Base-by-base conservation (phyloP, 257 asterid species). In the Lycium barbarum region DNA sequence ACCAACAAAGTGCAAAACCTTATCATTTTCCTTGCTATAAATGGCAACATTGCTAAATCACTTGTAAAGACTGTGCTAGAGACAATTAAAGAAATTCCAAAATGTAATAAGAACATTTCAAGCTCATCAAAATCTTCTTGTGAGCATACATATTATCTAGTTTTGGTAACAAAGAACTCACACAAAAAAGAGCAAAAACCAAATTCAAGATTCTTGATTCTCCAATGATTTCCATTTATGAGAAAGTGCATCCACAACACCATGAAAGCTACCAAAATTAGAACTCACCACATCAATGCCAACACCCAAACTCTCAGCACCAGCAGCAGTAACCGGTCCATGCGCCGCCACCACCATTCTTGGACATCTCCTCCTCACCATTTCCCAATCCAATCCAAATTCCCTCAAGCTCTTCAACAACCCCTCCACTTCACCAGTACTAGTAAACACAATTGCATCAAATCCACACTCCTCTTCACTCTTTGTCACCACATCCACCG, bases 361-460 rank as follows among this genome's bases (percentile, higher is more conserved):
- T 53, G 98, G 98, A 40, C 93, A 93, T 91, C 91, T 90, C 90
- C 84, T 66, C 91, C 95, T 85, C 86, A 94, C 88, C 93, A 76
- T 86, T 65, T 86, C 92, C 97, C 98, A 95, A 87, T 88, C 87
- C 90, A 93, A 61, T 35, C 97, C 96, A 81, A 92, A 71, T 62
- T 87, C 92, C 62, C 43, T 89, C 93, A 95, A 85, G 88, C 98
- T 87, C 91, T 90, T 94, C 95, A 95, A 85, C 58, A 95, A 80
- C 86, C 98, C 98, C 86, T 95, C 98, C 83, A 95, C 98, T 91
- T 95, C 98, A 13, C 88, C 98, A 11, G 91, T 95, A 79, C 98
- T 95, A 79, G 98, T 91, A 85, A 93, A 92, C 81, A 95, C 95
- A 63, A 95, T 83, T 15, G 97, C 98, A 89, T 95, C 98, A 88